Percentiles rank a stretch among this genome's conserved stretches.
These are phyloP conservation scores for Margaritispora aquatica DNA, from an alignment of 495 filamentous ascomycete genomes.

Conservation along the genomic window DNA sequence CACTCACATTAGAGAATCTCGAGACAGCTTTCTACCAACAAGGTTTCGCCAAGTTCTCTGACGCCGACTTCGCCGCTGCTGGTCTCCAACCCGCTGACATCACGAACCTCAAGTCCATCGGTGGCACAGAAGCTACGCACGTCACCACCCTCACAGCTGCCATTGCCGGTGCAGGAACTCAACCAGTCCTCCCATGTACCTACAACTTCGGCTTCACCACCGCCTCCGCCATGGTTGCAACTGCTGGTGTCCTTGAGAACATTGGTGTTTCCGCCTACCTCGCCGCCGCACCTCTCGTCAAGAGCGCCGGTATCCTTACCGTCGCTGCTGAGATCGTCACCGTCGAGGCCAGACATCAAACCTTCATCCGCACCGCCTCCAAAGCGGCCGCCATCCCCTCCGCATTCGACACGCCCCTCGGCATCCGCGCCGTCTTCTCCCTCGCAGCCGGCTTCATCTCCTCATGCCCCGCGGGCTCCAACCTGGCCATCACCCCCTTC, in stretches of 20 bases:
- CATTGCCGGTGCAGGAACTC: slow-evolving; percentile 38
- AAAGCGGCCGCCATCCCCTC: slow-evolving; percentile 45
- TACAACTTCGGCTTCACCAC: slow-evolving; percentile 52
- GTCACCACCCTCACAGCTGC: slow-evolving; percentile 49
- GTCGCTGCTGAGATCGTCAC: slow-evolving; percentile 57
- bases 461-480: slow-evolving; percentile 49
- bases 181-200: slow-evolving; percentile 45
- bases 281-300: slow-evolving; percentile 53
- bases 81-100: slow-evolving; percentile 46
- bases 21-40: slow-evolving; percentile 48
- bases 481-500: slow-evolving; percentile 54
- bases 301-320: slow-evolving; percentile 45
- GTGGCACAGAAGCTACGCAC: slow-evolving; percentile 49
- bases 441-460: slow-evolving; percentile 54
- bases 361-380: slow-evolving; percentile 48
- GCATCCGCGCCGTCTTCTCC: slow-evolving; percentile 53
- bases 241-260: slow-evolving; percentile 50
- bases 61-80: slow-evolving; percentile 42
- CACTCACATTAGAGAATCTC: slow-evolving; percentile 42
- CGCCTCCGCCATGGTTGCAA: slow-evolving; percentile 42
- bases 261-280: slow-evolving; percentile 51
- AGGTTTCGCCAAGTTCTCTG: slow-evolving; percentile 49
- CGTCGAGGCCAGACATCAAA: slow-evolving; percentile 54
- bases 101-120: slow-evolving; percentile 44
- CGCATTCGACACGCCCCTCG: slow-evolving; percentile 51